A percentile compares a stretch with the other conserved stretches of the same genome.
Conservation (phyloP, 2,329 filamentous ascomycete species). For the Alternaria postmessia region DNA sequence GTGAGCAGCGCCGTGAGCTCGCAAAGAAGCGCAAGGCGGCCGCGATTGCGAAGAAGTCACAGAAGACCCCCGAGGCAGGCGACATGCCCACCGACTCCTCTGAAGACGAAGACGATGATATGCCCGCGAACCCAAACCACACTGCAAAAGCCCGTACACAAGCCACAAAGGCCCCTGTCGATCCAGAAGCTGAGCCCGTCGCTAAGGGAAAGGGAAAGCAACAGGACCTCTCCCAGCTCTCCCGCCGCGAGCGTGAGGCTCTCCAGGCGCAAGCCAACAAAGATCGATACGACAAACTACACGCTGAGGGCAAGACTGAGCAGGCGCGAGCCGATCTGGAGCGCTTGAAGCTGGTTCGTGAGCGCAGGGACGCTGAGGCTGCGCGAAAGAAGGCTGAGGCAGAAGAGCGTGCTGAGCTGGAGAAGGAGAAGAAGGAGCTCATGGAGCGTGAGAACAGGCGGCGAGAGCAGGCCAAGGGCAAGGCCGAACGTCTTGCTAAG, state of each 20-base stretch:
- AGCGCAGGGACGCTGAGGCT: slow-evolving; percentile 85
- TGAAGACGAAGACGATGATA: slow-evolving; percentile 67
- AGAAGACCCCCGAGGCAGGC: slow-evolving; percentile 77
- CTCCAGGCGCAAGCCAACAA: slow-evolving; percentile 86
- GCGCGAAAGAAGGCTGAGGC: slow-evolving; percentile 77
- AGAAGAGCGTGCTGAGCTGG: slow-evolving; percentile 60
- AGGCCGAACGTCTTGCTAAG: slow-evolving; percentile 55
- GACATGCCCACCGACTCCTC: slow-evolving; percentile 81
- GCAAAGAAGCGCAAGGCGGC: slow-evolving; percentile 93
- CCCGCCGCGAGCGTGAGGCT: slow-evolving; percentile 76
- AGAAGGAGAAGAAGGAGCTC: slow-evolving; percentile 64
- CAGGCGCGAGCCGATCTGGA: slow-evolving; percentile 91
- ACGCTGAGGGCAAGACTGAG: slow-evolving; percentile 95
- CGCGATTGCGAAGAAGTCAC: slow-evolving; percentile 78
- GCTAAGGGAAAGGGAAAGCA: slow-evolving; percentile 67
- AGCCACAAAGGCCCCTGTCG: slow-evolving; percentile 62
- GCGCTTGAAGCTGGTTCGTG: slow-evolving; percentile 79
- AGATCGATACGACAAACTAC: slow-evolving; percentile 89
- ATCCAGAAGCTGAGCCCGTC: slow-evolving; percentile 58
- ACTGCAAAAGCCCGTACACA: slow-evolving; percentile 72
- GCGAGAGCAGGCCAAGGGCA: slow-evolving; percentile 55
- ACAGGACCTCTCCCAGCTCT: slow-evolving; percentile 64
- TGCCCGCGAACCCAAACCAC: slow-evolving; percentile 93
- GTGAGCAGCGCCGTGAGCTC: slow-evolving; percentile 85
- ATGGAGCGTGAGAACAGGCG: slow-evolving; percentile 58